These are phyloP conservation scores for Heterobasidion parviporum DNA, from an alignment of 1,284 basidiomycete species.

Conservation along the genomic window DNA sequence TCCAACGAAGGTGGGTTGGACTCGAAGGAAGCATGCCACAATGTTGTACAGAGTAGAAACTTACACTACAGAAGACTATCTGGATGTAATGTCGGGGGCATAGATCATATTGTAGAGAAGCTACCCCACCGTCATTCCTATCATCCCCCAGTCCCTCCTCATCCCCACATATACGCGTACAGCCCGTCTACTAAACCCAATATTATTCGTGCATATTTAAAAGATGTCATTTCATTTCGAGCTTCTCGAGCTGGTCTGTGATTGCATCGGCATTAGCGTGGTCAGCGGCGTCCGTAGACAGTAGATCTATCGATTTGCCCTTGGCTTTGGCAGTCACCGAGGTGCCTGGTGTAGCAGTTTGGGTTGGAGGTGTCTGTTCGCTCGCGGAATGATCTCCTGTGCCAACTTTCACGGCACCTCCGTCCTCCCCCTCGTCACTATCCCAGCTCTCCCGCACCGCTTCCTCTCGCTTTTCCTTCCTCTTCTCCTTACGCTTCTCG, in stretches of 20 bases:
- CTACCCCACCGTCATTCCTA: background rate
- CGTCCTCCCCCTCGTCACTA: conserved; percentile 52
- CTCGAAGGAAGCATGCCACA: background rate
- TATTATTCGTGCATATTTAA: background rate
- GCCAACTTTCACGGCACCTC: conserved; percentile 1
- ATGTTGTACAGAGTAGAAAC: background rate
- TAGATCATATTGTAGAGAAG: background rate
- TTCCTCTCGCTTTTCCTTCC: conserved; percentile 43
- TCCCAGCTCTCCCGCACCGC: conserved; percentile 67
- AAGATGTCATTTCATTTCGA: conserved; percentile 24
- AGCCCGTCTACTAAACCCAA: background rate
- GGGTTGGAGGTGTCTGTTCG: conserved; percentile 6
- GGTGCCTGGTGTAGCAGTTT: no score
- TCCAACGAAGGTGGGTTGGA: background rate
- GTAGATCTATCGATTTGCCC: no score
- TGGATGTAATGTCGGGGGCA: background rate
- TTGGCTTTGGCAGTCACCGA: no score
- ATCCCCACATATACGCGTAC: background rate
- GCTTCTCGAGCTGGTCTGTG: conserved; percentile 35
- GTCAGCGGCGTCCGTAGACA: conserved; percentile 3
- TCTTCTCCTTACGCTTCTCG: conserved; percentile 65
- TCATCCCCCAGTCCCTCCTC: background rate
- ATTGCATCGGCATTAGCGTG: conserved; percentile 23
- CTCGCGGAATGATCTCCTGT: background rate
- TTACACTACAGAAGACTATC: background rate